Base-by-base conservation (phyloP, 768 basidiomycete genomes). In the Boletus barrowsii region DNA sequence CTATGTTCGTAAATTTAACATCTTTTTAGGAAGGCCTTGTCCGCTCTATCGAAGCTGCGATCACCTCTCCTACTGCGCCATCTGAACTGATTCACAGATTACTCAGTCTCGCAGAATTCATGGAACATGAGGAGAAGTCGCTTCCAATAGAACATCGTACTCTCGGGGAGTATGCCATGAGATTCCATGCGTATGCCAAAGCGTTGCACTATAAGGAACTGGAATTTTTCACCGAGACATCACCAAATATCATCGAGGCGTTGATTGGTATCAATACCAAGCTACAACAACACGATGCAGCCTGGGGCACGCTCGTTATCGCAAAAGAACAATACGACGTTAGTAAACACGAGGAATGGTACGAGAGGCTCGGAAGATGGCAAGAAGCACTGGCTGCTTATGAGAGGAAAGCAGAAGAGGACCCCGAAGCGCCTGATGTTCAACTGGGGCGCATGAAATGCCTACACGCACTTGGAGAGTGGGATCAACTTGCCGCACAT, bases 191-290 rank as follows among this genome's bases (percentile, higher is more conserved):
- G 0, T 98, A 93, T 61, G 97, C 97, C 4, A 98, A 98, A 68
- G 95, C 96, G 0, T 79, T 99, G 26, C 97, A 99, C 69, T 99
- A 98, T 77, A 98, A 98, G 69, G 97, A 99, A 63, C 79, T 95
- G 35, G 96, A 99, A 70, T 98, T 90, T 71, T 96, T 97, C 67
- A 84, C 87, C 6, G 95, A 96, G 64, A 88, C 92, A 0, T 92
- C 91, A 0, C 86, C 93, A 0, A 80, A 86, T 26, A 92, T 96
- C 47, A 91, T 99, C 60, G 95, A 98, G 65, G 86, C 92, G 13
- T 80, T 99, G 11, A 97, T 99, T 66, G 86, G 90, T 20, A 94
- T 99, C 70, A 99, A 98, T 73, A 96, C 93, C 39, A 89, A 89
- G 62, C 79, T 99, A 1, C 96, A 98, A 67, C 97, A 98, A 68